Conservation (phyloP, 108 stramenopile species). For the Aurantiochytrium sp. region DNA sequence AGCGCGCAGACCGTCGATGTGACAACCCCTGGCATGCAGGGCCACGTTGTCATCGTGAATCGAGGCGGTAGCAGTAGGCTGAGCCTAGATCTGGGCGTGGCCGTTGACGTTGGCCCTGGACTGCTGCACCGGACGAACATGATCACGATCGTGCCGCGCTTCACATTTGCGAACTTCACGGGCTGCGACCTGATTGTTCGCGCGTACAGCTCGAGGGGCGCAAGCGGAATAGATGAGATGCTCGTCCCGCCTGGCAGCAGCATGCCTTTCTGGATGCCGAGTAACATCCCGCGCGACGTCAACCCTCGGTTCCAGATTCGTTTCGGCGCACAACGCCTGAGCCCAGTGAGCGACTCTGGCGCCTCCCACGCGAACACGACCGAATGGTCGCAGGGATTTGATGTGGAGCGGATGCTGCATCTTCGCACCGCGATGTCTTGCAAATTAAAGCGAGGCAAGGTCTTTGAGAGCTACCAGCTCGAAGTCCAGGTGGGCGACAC, state of each 20-base stretch:
- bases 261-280: background rate
- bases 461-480: background rate
- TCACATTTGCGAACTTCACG: background rate
- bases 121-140: conserved; percentile 17
- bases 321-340: background rate
- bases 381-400: background rate
- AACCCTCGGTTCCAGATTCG: background rate
- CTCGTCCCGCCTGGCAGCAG: background rate
- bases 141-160: background rate
- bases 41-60: background rate
- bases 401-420: background rate
- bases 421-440: background rate
- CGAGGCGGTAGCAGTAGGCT: background rate
- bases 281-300: too few relatives aligned
- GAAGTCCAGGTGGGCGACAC: background rate
- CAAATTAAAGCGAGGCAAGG: background rate
- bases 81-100: background rate
- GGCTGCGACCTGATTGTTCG: background rate
- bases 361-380: background rate
- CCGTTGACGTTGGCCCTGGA: background rate
- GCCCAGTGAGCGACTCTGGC: background rate
- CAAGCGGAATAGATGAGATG: too few relatives aligned
- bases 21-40: background rate
- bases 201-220: background rate
- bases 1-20: background rate